Evolutionary conservation across 1,284 basidiomycete genomes (phyloP), one percentile per base, ranked within the genome.

Genomic region (Ustilago loliicola): DNA sequence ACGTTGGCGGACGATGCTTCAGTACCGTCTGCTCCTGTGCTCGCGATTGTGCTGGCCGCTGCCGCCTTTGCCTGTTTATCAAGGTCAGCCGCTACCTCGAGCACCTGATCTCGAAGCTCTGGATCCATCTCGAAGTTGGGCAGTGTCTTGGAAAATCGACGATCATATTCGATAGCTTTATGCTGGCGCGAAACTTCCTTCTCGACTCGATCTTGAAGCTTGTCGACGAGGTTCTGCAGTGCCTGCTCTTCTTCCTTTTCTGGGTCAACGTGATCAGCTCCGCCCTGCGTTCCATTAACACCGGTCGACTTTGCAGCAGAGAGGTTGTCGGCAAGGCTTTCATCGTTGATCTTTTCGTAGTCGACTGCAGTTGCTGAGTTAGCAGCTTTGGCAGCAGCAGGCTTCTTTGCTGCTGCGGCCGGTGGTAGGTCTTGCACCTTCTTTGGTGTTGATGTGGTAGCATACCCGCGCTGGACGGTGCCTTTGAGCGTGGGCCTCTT

Each of bases 171-270:
- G 69, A 98, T 91, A 59, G 90, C 91, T 88, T 90, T 91, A 64
- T 91, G 82, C 15, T 89, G 90, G 82, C 94, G 90, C 2, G 89
- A 87, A 61, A 96, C 91, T 80, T 98, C 97, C 87, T 93, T 96
- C 84, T 98, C 94, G 2, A 91, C 93, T 80, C 92, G 94, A 19
- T 96, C 94, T 81, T 96, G 93, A 34, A 93, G 88, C 80, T 91
- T 92, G 76, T 98, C 95, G 23, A 86, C 85, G 34, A 87, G 70
- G 42, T 81, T 77, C 57, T 86, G 83, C 1, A 86, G 77, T 29
- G 80, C 81, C 55, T 83, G 79, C 54, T 85, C 81, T 59, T 87
- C 85, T 17, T 80, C 77, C 60, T 72, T 79, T 48, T 78, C 80
- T 3, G 77, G 71, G 47, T 80, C 79, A 57, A 77, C 84, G 56